Base-by-base conservation (phyloP, 768 basidiomycete genomes). In the Tylopilus rubrobrunneus region DNA sequence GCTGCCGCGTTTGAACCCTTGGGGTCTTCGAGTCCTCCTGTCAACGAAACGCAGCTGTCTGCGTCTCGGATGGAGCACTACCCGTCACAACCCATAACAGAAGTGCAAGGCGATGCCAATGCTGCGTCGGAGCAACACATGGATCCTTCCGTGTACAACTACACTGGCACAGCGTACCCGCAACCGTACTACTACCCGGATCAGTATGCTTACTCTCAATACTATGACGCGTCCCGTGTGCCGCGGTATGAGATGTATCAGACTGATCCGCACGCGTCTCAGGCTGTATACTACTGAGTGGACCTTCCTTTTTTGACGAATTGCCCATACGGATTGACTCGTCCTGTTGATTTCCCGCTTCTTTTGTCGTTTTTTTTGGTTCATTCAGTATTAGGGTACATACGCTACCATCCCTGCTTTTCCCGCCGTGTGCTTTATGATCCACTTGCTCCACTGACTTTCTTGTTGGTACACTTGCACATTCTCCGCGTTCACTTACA, bases 111-210 rank as follows among this genome's bases (percentile, higher is more conserved):
- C 25, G 67, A 60, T 28, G 49, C 47, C 15, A 57, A 40, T 27
- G 51, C 52, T 27, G 49, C 60, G 11, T 57, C 63, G 11, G 59
- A 71, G 46, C 71, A 66, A 27, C 59, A 63, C 15, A 56, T 71
- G 61, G 70, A 72, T 28, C 51, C 66, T 33, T 61, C 67, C 46
- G 73, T 82, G 76, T 78, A 83, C 73, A 70, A 71, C 45, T 87
- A 87, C 51, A 63, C 19, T 19, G 19, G 19, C 19, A 19, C 78
- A 23, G 67, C 77, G n/a, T 87, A 87, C 41, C 69, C 54, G 28
- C 80, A 78, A 36, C 77, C 75, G 39, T 87, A 87, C 73, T 89
- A 86, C 68, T 87, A 85, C 67, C 84, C 85, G 23, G 84, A 86
- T 48, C 76, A 79, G 56, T 88, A 88, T 48, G 76, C 73, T 61